These are phyloP conservation scores for Pseudotsuga menziesii DNA, from an alignment of 75 land plant genomes.

Conservation along the genomic window DNA sequence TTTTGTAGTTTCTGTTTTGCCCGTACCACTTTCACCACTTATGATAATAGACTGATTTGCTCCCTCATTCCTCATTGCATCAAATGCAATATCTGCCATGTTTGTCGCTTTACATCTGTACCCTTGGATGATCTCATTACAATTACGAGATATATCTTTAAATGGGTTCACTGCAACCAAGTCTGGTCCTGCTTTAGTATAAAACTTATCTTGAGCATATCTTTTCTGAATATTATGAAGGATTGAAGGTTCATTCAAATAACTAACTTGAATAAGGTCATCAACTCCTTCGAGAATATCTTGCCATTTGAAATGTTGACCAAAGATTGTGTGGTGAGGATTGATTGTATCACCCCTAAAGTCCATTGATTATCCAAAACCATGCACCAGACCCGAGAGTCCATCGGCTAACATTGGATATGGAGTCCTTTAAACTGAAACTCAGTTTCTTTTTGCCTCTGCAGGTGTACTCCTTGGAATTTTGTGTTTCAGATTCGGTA, in stretches of 20 bases:
- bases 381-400: constrained; percentile 76
- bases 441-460: no score
- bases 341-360: constrained; percentile 51
- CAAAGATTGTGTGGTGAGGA: constrained; percentile 45
- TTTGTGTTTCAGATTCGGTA: no score
- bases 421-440: no score
- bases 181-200: constrained; percentile 98
- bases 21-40: constrained; percentile 98
- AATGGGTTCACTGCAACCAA: constrained; percentile 96
- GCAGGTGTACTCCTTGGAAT: no score
- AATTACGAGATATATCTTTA: constrained; percentile 68
- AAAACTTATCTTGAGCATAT: constrained; percentile 69
- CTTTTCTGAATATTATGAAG: constrained; percentile 74
- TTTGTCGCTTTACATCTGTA: constrained; percentile 53
- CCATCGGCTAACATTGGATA: no score
- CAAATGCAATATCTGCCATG: constrained; percentile 80
- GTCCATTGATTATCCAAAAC: constrained; percentile 67
- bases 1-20: constrained; percentile 92
- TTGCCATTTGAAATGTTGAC: constrained; percentile 51
- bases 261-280: constrained; percentile 95
- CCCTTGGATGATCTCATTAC: constrained; percentile 58
- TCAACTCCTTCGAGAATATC: constrained; percentile 93
- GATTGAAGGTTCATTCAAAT: constrained; percentile 91
- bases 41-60: constrained; percentile 87
- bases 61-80: constrained; percentile 76